These are phyloP conservation scores for Rosa rugosa DNA, from an alignment of 306 rosid species.

Conservation along the genomic window DNA sequence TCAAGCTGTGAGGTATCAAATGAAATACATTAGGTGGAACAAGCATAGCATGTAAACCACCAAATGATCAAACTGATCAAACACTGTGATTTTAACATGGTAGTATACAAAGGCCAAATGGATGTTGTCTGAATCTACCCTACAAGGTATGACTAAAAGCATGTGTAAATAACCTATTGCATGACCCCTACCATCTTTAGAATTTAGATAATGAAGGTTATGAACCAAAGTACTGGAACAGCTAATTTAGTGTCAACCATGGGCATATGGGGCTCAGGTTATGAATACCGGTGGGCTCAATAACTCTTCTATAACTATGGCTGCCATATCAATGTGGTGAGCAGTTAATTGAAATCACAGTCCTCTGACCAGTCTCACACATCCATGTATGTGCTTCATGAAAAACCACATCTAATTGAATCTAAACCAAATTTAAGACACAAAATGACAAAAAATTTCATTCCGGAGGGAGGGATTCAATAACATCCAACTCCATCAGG, in stretches of 20 bases:
- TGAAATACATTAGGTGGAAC: slow-evolving; percentile 24
- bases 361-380: not conserved
- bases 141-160: not conserved
- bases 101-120: not conserved
- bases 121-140: not conserved
- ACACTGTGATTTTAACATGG: not conserved
- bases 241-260: slow-evolving; percentile 3
- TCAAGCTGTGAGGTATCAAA: slow-evolving; percentile 60
- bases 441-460: not conserved
- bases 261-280: slow-evolving; percentile 14
- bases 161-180: not conserved
- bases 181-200: not conserved
- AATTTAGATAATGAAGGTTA: not conserved
- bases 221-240: slow-evolving; percentile 20
- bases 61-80: not conserved
- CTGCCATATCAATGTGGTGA: not conserved
- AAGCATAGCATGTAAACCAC: not conserved
- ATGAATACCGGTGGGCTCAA: not conserved
- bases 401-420: slow-evolving; percentile 11
- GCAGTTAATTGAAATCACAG: not conserved
- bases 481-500: slow-evolving; percentile 4
- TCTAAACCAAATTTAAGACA: slow-evolving; percentile 13
- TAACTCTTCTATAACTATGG: not conserved
- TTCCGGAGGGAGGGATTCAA: not conserved
- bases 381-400: not conserved